Evolutionary conservation across 1,284 basidiomycete species (phyloP).

Genomic region (Schizopora paradoxa): DNA sequence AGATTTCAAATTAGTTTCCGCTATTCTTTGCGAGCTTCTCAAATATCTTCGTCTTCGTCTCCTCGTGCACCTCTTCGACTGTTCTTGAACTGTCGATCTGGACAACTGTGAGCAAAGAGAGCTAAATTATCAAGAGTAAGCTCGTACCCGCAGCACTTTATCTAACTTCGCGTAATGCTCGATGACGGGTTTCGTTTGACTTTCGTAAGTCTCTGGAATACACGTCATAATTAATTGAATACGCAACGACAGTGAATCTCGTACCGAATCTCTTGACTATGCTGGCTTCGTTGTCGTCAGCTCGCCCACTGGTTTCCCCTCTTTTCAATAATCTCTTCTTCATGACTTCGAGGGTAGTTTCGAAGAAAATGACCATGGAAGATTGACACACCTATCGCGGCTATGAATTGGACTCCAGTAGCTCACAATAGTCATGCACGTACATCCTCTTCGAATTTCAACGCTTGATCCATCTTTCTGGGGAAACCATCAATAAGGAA

Average conservation of each 20-base stretch:
- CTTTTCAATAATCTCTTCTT: conserved; percentile 81
- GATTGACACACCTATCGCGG: conserved; percentile 69
- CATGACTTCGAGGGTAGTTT: conserved; percentile 90
- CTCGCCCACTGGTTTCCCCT: conserved; percentile 90
- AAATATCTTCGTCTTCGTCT: conserved; percentile 42
- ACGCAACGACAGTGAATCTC: conserved; percentile 27
- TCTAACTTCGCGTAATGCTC: conserved; percentile 68
- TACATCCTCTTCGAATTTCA: conserved; percentile 88
- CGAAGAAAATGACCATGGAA: conserved; percentile 81
- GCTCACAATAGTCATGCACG: conserved; percentile 24
- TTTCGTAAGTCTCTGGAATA: conserved; percentile 85
- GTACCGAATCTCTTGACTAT: conserved; percentile 94
- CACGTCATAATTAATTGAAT: no score
- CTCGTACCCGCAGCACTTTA: conserved; percentile 77
- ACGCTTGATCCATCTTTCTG: conserved; percentile 96
- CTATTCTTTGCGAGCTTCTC: conserved; percentile 26
- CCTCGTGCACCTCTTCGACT: conserved; percentile 69
- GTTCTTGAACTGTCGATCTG: conserved; percentile 78
- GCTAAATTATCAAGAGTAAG: background rate
- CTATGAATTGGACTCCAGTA: conserved; percentile 8
- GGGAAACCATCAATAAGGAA: conserved; percentile 99
- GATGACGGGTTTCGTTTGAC: conserved; percentile 96
- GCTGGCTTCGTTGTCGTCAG: conserved; percentile 94
- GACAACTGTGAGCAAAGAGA: conserved; percentile 8
- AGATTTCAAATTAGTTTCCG: no score